Evolutionary conservation across 805 yeast species (phyloP).

Genomic region (Debaryomyces maramus): DNA sequence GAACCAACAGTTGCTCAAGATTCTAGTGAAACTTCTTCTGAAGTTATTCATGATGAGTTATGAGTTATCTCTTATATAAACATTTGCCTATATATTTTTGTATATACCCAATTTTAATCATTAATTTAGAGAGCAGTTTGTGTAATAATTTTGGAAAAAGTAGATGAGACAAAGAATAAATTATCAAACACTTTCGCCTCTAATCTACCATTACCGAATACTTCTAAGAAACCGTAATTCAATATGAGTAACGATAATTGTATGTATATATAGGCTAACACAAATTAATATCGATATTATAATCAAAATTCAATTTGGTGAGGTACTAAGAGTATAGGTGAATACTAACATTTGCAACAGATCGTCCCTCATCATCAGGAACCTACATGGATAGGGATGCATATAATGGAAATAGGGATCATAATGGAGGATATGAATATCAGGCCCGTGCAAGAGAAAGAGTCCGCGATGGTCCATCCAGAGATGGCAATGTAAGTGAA

Average conservation of each 20-base stretch:
- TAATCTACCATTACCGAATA: no score
- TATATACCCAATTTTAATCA: not conserved
- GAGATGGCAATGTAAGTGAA: conserved; percentile 5
- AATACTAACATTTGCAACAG: conserved; percentile 5
- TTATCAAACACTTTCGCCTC: not conserved
- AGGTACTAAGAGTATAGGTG: no score
- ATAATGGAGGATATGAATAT: conserved; percentile 5
- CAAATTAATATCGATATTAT: not conserved
- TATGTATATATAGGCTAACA: not conserved
- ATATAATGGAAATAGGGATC: conserved; percentile 1
- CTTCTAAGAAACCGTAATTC: not conserved
- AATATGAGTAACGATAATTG: conserved; percentile 1
- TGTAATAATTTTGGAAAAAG: conserved; percentile 1
- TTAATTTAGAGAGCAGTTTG: conserved; percentile 1
- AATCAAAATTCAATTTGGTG: no score
- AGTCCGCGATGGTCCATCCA: conserved; percentile 2
- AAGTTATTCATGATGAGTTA: conserved; percentile 11
- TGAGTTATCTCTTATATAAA: not conserved
- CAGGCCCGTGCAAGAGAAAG: conserved; percentile 9
- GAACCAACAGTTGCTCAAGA: conserved; percentile 2
- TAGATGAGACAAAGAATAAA: not conserved
- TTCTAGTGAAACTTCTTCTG: conserved; percentile 1
- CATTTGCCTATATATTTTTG: not conserved
- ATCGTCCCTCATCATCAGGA: conserved; percentile 2
- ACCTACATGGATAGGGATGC: conserved; percentile 3